Evolutionary conservation across 1,284 basidiomycete species (phyloP).

Genomic region (Schizophyllum amplum): DNA sequence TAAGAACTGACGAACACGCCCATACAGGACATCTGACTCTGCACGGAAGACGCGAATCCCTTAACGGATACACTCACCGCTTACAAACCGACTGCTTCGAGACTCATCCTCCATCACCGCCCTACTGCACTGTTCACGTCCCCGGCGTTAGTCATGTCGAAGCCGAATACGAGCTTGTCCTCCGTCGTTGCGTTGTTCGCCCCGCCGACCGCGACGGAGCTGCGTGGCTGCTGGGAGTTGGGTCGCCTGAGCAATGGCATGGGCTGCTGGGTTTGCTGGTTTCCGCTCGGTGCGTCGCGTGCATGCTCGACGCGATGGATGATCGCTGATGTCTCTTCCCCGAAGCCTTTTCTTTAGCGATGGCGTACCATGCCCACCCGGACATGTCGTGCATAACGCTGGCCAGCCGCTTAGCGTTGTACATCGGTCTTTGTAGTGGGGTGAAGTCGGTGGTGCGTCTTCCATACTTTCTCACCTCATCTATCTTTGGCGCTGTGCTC

Average conservation of each 20-base stretch:
- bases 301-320: neutral
- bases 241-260: constrained; percentile 24
- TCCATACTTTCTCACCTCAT: no score
- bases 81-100: no score
- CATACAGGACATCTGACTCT: no score
- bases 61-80: no score
- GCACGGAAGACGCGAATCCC: no score
- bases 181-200: constrained; percentile 1
- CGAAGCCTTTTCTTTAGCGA: constrained; percentile 23
- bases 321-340: neutral
- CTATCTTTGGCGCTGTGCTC: no score
- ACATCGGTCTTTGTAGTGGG: constrained; percentile 23
- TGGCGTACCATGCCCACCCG: constrained; percentile 21
- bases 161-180: neutral
- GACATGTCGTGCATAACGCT: constrained; percentile 13
- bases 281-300: constrained; percentile 18
- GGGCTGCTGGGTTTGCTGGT: constrained; percentile 25
- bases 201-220: constrained; percentile 14
- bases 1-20: no score
- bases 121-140: no score
- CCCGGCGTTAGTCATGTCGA: no score
- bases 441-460: constrained; percentile 23
- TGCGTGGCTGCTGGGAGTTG: constrained; percentile 23
- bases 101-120: no score
- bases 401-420: constrained; percentile 13